Conservation (phyloP, 257 asterid species). For the Gardenia jasminoides region DNA sequence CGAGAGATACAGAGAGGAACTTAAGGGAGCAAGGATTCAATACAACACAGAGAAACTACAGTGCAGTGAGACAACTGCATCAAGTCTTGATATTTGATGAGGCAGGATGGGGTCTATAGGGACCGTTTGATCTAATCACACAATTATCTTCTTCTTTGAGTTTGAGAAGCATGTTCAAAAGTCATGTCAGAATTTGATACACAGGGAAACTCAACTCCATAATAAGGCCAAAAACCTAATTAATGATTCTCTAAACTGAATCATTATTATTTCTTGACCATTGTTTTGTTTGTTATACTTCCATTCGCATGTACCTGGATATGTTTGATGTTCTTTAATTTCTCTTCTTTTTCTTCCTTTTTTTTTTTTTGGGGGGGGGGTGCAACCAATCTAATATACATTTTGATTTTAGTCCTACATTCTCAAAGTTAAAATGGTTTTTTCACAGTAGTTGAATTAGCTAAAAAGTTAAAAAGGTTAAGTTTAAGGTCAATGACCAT, state of each 20-base stretch:
- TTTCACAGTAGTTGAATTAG: no score
- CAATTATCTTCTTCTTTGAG: not conserved
- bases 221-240: not conserved
- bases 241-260: not conserved
- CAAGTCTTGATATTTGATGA: not conserved
- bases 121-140: not conserved
- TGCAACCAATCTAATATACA: no score
- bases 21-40: not conserved
- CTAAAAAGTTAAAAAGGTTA: no score
- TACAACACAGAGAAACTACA: not conserved
- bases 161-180: not conserved
- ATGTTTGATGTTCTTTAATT: no score
- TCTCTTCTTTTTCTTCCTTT: no score
- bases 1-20: not conserved
- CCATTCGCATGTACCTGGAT: not conserved
- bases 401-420: not conserved
- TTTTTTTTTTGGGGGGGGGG: no score
- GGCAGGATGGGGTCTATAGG: not conserved
- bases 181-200: not conserved
- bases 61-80: slow-evolving; percentile 2
- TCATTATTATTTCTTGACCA: not conserved
- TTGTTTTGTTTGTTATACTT: not conserved
- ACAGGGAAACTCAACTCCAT: not conserved
- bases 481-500: no score
- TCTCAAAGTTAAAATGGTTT: not conserved